Evolutionary conservation across 2,329 filamentous ascomycete species (phyloP).

Genomic region (Fonsecaea multimorphosa): DNA sequence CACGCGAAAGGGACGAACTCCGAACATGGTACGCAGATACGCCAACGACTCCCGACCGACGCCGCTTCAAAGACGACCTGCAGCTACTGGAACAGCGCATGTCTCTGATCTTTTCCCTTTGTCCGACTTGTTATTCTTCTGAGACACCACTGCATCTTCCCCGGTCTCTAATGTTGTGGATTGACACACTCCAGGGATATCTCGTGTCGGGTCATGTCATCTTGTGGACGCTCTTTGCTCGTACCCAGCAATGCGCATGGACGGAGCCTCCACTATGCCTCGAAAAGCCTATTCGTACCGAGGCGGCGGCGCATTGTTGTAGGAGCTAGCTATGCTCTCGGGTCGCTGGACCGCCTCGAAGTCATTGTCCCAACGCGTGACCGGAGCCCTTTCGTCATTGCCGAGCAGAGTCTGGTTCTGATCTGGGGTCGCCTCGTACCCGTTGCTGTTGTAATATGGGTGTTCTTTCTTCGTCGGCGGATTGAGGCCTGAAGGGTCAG

Average conservation of each 20-base stretch:
- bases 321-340: neutral
- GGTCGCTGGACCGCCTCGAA: neutral
- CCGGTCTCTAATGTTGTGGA: neutral
- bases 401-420: slow-evolving; percentile 1
- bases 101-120: neutral
- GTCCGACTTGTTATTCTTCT: neutral
- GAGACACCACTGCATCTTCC: neutral
- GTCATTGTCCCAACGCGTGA: neutral
- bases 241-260: neutral
- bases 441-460: neutral
- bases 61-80: neutral
- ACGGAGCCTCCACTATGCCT: neutral
- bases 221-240: neutral
- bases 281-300: neutral
- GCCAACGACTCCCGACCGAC: neutral
- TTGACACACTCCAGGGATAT: neutral
- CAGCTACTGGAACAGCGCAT: neutral
- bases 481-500: neutral
- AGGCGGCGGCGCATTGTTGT: neutral
- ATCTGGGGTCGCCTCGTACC: neutral
- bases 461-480: neutral
- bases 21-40: neutral
- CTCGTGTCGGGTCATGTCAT: neutral
- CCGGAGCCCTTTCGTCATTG: neutral
- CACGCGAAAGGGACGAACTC: neutral